Percentiles rank a stretch among this genome's conserved stretches.
phyloP scores from a whole-genome alignment of 306 rosid species.

The Ormosia emarginata region DNA sequence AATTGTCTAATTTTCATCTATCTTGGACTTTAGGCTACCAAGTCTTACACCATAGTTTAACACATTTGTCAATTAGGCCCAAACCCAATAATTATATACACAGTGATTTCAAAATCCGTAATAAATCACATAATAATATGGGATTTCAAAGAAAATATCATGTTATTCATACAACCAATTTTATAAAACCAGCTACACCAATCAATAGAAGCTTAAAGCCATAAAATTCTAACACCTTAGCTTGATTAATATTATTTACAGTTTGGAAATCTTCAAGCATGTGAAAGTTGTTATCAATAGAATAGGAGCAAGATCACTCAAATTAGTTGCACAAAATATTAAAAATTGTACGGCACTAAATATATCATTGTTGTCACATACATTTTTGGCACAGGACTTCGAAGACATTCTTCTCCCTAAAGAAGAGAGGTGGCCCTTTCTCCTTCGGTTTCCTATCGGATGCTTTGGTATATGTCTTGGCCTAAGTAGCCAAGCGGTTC shows the following conservation, averaged over 20 bases:
- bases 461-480: constrained; percentile 88
- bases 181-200: too few species aligned
- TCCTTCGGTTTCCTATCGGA: constrained; percentile 78
- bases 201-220: too few species aligned
- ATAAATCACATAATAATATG: too few species aligned
- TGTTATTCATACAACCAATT: too few species aligned
- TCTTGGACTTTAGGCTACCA: too few species aligned
- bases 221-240: background rate
- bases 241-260: background rate
- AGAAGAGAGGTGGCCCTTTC: constrained; percentile 86
- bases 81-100: too few species aligned
- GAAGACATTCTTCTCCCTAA: constrained; percentile 90
- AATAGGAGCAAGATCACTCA: background rate
- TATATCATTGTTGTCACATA: background rate
- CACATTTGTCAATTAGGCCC: too few species aligned
- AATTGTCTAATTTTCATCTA: too few species aligned
- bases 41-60: too few species aligned
- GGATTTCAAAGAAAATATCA: too few species aligned
- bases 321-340: background rate
- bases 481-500: constrained; percentile 76
- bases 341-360: background rate
- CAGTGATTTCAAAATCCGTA: too few species aligned
- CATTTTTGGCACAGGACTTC: constrained; percentile 40
- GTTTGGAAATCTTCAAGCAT: background rate
- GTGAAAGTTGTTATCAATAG: background rate